phyloP scores from a whole-genome alignment of 2,329 filamentous ascomycete species.

The Teratosphaeria nubilosa region DNA sequence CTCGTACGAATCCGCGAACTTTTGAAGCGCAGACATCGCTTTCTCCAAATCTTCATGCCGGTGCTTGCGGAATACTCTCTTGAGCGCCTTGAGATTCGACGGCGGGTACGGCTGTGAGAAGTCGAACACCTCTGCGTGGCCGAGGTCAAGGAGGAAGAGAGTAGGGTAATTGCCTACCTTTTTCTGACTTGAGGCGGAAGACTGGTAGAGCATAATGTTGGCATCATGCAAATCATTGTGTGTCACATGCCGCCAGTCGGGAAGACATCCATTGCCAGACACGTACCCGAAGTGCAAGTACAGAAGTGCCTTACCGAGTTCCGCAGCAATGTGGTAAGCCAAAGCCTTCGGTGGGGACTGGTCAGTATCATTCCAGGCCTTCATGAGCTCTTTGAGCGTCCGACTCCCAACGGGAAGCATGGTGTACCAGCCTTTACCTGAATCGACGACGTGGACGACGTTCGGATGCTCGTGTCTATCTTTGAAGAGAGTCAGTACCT shows the following conservation, averaged over 20 bases:
- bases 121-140: not conserved
- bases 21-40: not conserved
- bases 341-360: not conserved
- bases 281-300: not conserved
- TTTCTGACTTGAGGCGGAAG: not conserved
- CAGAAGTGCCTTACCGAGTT: not conserved
- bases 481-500: not conserved
- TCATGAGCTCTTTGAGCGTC: not conserved
- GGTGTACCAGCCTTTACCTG: not conserved
- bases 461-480: not conserved
- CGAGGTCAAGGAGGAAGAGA: not conserved
- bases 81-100: not conserved
- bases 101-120: not conserved
- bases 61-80: not conserved
- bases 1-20: not conserved
- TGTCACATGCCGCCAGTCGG: not conserved
- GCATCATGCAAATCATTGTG: not conserved
- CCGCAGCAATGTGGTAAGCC: not conserved
- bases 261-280: not conserved
- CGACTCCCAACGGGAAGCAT: not conserved
- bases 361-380: not conserved
- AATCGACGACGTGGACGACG: not conserved
- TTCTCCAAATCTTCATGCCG: not conserved
- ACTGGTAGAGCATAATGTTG: not conserved
- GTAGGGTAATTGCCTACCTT: not conserved